Base-by-base conservation (phyloP, 805 yeast species). In the Candida broadrunensis region DNA sequence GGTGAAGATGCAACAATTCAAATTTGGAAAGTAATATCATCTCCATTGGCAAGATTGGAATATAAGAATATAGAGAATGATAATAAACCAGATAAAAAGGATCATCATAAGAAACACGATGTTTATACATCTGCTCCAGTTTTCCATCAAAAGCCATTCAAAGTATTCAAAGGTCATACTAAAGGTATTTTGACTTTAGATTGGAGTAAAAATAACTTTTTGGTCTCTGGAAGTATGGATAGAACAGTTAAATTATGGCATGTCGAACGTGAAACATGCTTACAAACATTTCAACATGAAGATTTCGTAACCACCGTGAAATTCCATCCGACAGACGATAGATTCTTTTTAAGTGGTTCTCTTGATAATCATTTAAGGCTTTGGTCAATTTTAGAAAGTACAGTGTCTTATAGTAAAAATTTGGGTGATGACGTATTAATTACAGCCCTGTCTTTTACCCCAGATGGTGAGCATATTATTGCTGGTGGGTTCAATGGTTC, bases 171-270 rank as follows among this genome's bases (percentile, higher is more conserved):
- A 32, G 93, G 86, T 14, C 97, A 91, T 60, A 60, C 75, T 1
- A 77, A 76, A 35, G 85, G 88, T 43, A 73, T 91, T 13, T 59
- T 88, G n/a, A 78, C 85, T 9, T 55, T 90, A 25, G 87, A 86
- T 52, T 90, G 97, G 97, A 84, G 95, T 38, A 83, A 83, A 51
- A 89, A 88, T 61, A 83, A 83, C 56, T 90, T 90, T 50, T 57
- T 91, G 23, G 57, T 88, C 1, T 73, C 93, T 0, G 82, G 93
- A 3, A 85, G 95, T 1, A 85, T 86, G 83, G 98, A 90, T 61
- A 75, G 78, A 47, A 83, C 95, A 0, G 95, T 81, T 2, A 77
- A 78, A 47, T 64, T 90, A 35, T 90, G 97, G 97, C 95, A 90
- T 58, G 75, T 84, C 11, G 87, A 85, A 30, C 72, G 90, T 36